Conservation (phyloP, 225 moss, liverwort and hornwort species). For the Pleurozium schreberi region DNA sequence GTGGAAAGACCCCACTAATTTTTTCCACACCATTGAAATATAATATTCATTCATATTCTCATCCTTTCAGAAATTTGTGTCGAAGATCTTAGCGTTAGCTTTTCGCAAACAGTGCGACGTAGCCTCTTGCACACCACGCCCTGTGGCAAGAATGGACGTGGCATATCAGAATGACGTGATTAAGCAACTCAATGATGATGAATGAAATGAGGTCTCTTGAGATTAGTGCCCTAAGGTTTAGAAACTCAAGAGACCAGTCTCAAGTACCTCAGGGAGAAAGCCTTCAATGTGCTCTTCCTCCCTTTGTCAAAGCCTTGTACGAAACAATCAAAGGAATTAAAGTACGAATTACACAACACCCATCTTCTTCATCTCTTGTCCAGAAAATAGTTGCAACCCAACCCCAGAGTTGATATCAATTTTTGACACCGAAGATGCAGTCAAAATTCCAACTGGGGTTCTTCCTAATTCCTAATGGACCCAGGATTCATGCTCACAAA, state of each 20-base stretch:
- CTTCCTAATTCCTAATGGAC: background rate
- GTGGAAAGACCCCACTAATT: background rate
- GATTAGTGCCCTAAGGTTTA: background rate
- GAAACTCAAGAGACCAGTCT: no score
- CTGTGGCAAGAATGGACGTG: constrained; percentile 51
- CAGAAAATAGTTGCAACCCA: no score
- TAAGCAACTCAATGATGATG: no score
- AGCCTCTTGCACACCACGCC: constrained; percentile 55
- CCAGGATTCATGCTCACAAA: background rate
- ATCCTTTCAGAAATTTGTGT: constrained; percentile 45
- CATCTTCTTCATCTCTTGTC: no score
- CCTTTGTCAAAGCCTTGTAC: constrained; percentile 56
- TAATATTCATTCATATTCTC: constrained; percentile 1
- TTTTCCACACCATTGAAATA: constrained; percentile 20
- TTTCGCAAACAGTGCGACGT: background rate
- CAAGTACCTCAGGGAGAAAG: constrained; percentile 52
- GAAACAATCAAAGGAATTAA: no score
- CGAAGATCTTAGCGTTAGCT: constrained; percentile 47
- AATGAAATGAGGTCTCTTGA: no score
- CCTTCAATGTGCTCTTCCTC: constrained; percentile 76
- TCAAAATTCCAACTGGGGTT: background rate
- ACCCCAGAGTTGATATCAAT: no score
- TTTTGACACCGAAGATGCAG: no score
- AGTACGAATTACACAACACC: no score
- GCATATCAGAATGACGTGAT: background rate